Base-by-base conservation (phyloP, 2,329 filamentous ascomycete genomes). In the Aureobasidium sp. region DNA sequence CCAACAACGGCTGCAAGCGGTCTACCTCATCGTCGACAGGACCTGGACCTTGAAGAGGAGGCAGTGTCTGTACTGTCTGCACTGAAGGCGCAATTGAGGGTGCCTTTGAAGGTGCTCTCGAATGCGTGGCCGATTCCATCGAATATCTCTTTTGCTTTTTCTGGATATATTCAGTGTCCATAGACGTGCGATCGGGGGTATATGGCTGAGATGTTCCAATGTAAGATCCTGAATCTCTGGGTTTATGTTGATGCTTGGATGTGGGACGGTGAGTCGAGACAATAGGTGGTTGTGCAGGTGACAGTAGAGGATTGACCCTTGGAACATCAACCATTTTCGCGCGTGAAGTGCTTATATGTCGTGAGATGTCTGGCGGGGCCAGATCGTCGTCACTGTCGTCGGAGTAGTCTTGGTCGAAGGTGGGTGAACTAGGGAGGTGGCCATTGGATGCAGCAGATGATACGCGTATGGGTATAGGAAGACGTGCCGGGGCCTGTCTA, bases 1-100 rank as follows among this genome's bases (percentile, higher is more conserved):
- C 81, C 3, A 80, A 67, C 3, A 80, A 67, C 9, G 79, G 79
- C 60, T 79, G 77, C 20, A 81, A 71, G 13, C 72, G 71, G 53
- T 79, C 77, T 15, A 69, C 66, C 24, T 78, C 77, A 48, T 48
- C 46, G 29, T 80, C 77, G 2, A 71, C 60, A 1, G 63, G 68
- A 2, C 72, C 73, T 55, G 77, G 78, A 24, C 72, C 73, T 65
- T 81, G 79, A n/a, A 81, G 65, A 2, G 79, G 73, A 7, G 74
- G 71, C 7, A 75, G 65, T 5, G 72, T 72, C 5, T 27, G 10
- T 37, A 59, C 13, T 5, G 72, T 72, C 5, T 27, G 10, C 27
- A 59, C 13, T 20, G 51, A 55, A 5, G 36, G 36, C 24, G 36
- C 36, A 4, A 32, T 32, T 9, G 52, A 55, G 29, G 41, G 53